Evolutionary conservation across 306 rosid species (phyloP).

Genomic region (Sophora flavescens): DNA sequence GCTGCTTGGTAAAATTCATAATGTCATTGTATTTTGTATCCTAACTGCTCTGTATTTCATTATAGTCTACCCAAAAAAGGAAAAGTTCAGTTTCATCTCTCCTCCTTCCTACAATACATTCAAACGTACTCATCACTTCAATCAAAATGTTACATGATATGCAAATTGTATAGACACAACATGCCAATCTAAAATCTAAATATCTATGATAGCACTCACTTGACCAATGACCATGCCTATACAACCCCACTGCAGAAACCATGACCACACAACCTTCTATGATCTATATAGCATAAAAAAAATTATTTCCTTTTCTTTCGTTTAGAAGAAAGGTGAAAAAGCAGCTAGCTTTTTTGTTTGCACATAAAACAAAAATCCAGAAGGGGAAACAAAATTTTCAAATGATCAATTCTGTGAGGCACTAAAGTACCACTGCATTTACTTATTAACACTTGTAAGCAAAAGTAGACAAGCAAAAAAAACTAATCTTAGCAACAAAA

Average conservation of each 20-base stretch:
- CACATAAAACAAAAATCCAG: not conserved
- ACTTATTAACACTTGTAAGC: conserved; percentile 21
- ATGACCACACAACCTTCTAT: too few relatives aligned
- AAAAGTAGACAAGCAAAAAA: not conserved
- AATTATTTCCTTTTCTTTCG: not conserved
- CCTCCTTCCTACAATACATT: too few relatives aligned
- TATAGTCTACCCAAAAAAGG: not conserved
- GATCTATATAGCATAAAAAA: conserved; percentile 7
- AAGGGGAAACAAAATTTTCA: not conserved
- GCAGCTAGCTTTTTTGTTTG: not conserved
- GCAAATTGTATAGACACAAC: not conserved
- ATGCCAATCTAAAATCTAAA: not conserved
- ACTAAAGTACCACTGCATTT: not conserved
- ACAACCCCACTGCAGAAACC: too few relatives aligned
- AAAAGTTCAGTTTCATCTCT: not conserved
- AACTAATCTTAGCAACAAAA: conserved; percentile 32
- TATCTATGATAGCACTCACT: not conserved
- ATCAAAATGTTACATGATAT: not conserved
- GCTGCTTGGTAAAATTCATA: not conserved
- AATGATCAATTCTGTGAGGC: not conserved
- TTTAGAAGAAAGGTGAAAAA: not conserved
- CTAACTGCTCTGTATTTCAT: conserved; percentile 10
- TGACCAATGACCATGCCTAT: too few relatives aligned
- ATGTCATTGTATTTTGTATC: conserved; percentile 23
- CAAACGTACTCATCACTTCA: too few relatives aligned